Base-by-base conservation (phyloP, 2,329 filamentous ascomycete species). In the Paraconiothyrium sp. region DNA sequence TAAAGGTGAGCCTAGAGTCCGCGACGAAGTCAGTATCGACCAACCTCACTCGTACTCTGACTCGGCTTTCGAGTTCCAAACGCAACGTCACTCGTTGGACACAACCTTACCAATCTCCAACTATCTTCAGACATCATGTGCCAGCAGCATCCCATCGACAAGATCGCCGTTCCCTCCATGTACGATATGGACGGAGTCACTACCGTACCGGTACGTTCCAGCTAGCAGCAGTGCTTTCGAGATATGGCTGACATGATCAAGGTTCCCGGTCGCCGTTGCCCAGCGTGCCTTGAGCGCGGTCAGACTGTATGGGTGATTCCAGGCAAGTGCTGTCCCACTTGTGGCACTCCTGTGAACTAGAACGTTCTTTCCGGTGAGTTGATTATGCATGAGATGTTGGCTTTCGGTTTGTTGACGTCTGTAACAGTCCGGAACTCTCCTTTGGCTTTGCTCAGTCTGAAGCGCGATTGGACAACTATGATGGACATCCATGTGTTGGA, bases 231-330 rank as follows among this genome's bases (percentile, higher is more conserved):
- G 32, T 39, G 20, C 10, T 44, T 41, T 14, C 16, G 24, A 32
- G 8, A 20, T 16, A 16, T 20, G 34, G 10, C 55, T 57, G 34
- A 55, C 58, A 37, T n/a, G 16, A 34, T 30, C 8, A n/a, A 80
- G 78, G 76, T 80, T 44, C 78, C 78, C 56, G 77, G 76, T 48
- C 75, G 76, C 55, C 76, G 76, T 24, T 80, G 78, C 68, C 78
- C 78, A 30, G 72, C 74, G 35, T 80, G 78, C 56, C 71, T 79
- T 49, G 77, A 78, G 56, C 73, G 76, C 47, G 77, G 77, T n/a
- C 71, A 78, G 48, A 78, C 75, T 2, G 76, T 80, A 2, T 80
- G 78, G 78, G 78, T 80, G 22, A 76, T 79, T 54, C 77, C 76
- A 5, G 78, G 78, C 30, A 79, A 79, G 60, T 75, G 74, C 65